A percentile compares a stretch with the other conserved stretches of the same genome.
Conservation (phyloP, 768 basidiomycete genomes). For the Boletus vermiculosoides region DNA sequence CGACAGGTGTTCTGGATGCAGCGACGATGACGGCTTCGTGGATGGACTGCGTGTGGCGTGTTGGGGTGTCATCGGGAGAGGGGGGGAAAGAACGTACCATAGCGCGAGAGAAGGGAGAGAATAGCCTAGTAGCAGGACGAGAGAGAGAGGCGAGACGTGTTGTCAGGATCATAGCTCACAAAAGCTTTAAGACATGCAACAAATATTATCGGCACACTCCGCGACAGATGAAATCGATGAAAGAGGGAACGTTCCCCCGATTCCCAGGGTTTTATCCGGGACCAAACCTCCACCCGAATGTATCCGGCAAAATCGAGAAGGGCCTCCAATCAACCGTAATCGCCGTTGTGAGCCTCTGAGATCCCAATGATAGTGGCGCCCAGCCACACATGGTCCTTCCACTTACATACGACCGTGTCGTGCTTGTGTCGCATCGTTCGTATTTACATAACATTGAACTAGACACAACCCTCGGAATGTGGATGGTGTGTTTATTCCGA, state of each 20-base stretch:
- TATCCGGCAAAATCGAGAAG: too few relatives aligned
- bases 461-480: too few relatives aligned
- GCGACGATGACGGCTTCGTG: conserved; percentile 93
- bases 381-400: too few relatives aligned
- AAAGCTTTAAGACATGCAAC: conserved; percentile 18
- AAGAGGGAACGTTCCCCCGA: background rate
- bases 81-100: conserved; percentile 44
- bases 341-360: too few relatives aligned
- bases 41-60: conserved; percentile 32
- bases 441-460: too few relatives aligned
- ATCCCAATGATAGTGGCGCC: too few relatives aligned
- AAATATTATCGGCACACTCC: conserved; percentile 22
- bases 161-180: conserved; percentile 39
- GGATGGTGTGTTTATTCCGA: too few relatives aligned
- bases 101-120: conserved; percentile 37
- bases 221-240: conserved; percentile 10
- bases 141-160: conserved; percentile 40
- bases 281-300: too few relatives aligned
- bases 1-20: conserved; percentile 91
- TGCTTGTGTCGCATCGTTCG: too few relatives aligned
- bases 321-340: too few relatives aligned
- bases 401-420: too few relatives aligned
- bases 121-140: conserved; percentile 36
- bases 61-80: background rate
- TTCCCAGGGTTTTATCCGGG: background rate